These are phyloP conservation scores for Aspergillus cavernicola DNA, from an alignment of 495 filamentous ascomycete species.

Conservation along the genomic window DNA sequence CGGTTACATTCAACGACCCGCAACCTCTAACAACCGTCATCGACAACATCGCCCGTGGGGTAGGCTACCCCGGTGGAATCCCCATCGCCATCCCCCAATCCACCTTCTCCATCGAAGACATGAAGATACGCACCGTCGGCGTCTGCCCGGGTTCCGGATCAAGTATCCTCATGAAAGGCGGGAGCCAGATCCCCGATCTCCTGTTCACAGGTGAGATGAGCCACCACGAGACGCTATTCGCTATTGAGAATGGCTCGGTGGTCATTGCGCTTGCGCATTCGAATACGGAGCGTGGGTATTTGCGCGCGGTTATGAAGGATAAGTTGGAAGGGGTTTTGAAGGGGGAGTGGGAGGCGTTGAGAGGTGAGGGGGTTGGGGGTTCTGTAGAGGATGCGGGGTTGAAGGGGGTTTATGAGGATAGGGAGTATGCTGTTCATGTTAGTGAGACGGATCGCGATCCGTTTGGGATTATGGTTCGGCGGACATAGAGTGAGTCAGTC, in stretches of 20 bases:
- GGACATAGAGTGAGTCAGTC: background rate
- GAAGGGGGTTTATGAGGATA: conserved; percentile 47
- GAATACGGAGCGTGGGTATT: conserved; percentile 82
- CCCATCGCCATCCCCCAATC: conserved; percentile 69
- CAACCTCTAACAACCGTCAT: conserved; percentile 60
- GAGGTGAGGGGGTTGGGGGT: conserved; percentile 30
- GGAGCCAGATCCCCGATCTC: conserved; percentile 57
- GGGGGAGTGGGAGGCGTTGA: conserved; percentile 48
- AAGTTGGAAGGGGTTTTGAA: conserved; percentile 57
- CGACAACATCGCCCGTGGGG: conserved; percentile 53
- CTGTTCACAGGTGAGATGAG: conserved; percentile 89
- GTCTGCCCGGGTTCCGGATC: conserved; percentile 86
- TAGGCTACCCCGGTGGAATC: conserved; percentile 63
- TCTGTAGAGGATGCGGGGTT: conserved; percentile 24
- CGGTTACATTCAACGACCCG: conserved; percentile 57
- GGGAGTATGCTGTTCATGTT: conserved; percentile 59
- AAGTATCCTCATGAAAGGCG: conserved; percentile 62
- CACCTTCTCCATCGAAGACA: conserved; percentile 43
- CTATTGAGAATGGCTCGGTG: conserved; percentile 80
- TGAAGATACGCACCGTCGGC: conserved; percentile 55
- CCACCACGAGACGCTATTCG: conserved; percentile 84
- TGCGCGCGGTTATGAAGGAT: conserved; percentile 63
- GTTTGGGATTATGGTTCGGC: conserved; percentile 61
- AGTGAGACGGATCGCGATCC: conserved; percentile 80
- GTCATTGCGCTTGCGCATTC: conserved; percentile 86